These are phyloP conservation scores for Colletotrichum lini DNA, from an alignment of 2,329 filamentous ascomycete genomes.

Conservation along the genomic window DNA sequence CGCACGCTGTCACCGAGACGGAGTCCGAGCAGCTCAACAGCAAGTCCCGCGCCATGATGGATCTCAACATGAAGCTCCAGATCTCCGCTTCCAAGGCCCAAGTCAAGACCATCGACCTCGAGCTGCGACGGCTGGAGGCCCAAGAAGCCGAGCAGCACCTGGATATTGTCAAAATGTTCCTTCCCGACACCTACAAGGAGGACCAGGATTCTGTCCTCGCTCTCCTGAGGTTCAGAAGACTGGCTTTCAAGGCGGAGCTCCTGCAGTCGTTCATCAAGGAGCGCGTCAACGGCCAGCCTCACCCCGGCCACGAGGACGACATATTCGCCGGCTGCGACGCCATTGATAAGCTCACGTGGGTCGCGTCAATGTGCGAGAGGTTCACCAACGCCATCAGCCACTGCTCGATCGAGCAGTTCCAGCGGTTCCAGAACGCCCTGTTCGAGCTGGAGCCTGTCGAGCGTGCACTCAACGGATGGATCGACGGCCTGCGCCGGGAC, in stretches of 20 bases:
- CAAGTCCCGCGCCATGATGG: constrained; percentile 94
- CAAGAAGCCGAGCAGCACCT: constrained; percentile 92
- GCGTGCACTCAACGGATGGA: constrained; percentile 87
- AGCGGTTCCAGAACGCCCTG: constrained; percentile 82
- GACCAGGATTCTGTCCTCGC: constrained; percentile 91
- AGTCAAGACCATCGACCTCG: constrained; percentile 93
- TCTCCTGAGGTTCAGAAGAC: constrained; percentile 87
- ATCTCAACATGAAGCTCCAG: constrained; percentile 95
- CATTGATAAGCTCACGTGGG: constrained; percentile 87
- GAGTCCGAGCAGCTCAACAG: constrained; percentile 92
- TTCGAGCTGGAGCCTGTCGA: constrained; percentile 95
- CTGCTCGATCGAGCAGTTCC: constrained; percentile 85
- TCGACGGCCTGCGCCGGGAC: constrained; percentile 86
- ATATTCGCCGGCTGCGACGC: constrained; percentile 85
- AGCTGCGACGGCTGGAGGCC: constrained; percentile 87
- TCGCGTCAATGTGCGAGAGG: constrained; percentile 85
- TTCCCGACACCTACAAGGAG: constrained; percentile 85
- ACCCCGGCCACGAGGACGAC: constrained; percentile 82
- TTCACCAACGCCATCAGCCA: constrained; percentile 86
- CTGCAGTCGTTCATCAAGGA: constrained; percentile 86
- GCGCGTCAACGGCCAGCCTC: constrained; percentile 74
- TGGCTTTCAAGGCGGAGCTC: constrained; percentile 89
- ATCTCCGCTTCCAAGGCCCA: constrained; percentile 92
- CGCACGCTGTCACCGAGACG: constrained; percentile 91
- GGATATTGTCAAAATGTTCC: constrained; percentile 88